Percentiles rank a stretch among this genome's conserved stretches.
These are phyloP conservation scores for Fusarium neocosmosporiellum DNA, from an alignment of 2,329 filamentous ascomycete genomes.

Conservation along the genomic window DNA sequence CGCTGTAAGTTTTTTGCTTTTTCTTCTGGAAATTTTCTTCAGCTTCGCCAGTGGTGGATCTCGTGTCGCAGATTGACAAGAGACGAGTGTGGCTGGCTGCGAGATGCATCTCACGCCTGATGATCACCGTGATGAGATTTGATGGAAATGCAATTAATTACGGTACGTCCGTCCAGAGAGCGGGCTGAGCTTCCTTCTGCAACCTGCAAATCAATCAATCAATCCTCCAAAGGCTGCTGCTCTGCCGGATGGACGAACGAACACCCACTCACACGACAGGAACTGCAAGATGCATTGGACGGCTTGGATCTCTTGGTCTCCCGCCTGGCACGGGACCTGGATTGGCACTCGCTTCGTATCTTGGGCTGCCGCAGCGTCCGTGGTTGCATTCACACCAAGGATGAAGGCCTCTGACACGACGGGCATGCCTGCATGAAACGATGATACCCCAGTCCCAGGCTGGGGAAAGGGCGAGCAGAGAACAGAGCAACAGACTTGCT, in stretches of 20 bases:
- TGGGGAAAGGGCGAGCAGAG: background rate
- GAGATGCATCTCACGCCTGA: background rate
- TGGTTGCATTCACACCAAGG: background rate
- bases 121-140: background rate
- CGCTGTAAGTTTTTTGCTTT: conserved; percentile 37
- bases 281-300: background rate
- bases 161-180: background rate
- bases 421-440: conserved; percentile 11
- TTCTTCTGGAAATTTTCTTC: conserved; percentile 39
- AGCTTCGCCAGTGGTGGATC: conserved; percentile 26
- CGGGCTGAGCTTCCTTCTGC: background rate
- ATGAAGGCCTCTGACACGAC: background rate
- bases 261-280: background rate
- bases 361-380: background rate
- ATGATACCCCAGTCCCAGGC: background rate
- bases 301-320: background rate
- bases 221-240: no score
- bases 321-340: conserved; percentile 2
- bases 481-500: background rate
- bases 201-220: background rate
- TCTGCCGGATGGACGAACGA: background rate
- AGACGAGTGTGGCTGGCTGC: conserved; percentile 10
- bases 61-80: conserved; percentile 14
- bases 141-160: conserved; percentile 2
- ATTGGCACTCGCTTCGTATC: conserved; percentile 3